These are phyloP conservation scores for Paratinospora sagittata DNA, from an alignment of 164 flowering plant species.

Conservation along the genomic window DNA sequence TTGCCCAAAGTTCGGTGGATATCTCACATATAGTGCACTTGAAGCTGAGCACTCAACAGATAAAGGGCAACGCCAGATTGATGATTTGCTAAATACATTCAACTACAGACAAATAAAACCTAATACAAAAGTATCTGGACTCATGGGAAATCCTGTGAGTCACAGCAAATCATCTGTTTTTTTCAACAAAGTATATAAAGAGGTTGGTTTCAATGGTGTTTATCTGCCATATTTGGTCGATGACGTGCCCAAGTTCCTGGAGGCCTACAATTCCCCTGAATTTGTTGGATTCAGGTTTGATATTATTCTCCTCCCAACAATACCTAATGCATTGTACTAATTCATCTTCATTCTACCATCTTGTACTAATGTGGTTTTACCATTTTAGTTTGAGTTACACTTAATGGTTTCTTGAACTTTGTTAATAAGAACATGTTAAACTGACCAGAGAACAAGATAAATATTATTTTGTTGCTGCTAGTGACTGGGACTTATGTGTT, in stretches of 20 bases:
- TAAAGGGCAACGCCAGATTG: conserved; percentile 86
- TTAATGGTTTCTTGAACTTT: neutral
- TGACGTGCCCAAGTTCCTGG: conserved; percentile 54
- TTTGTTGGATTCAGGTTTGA: conserved; percentile 90
- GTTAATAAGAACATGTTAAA: neutral
- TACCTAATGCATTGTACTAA: neutral
- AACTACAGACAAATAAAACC: conserved; percentile 62
- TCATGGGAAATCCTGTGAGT: conserved; percentile 90
- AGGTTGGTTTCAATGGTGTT: conserved; percentile 72
- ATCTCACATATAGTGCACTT: conserved; percentile 83
- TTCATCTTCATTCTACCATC: neutral
- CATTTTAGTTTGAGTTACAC: no score
- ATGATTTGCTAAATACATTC: conserved; percentile 64
- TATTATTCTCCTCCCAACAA: conserved; percentile 1
- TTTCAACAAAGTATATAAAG: conserved; percentile 67
- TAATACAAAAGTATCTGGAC: conserved; percentile 80
- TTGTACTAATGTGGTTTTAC: no score
- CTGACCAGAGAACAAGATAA: no score
- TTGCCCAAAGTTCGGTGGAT: conserved; percentile 93
- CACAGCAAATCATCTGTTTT: conserved; percentile 87
- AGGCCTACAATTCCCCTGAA: conserved; percentile 71
- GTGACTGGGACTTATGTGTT: no score
- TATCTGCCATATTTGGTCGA: conserved; percentile 83
- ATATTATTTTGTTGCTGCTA: no score
- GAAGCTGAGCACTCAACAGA: conserved; percentile 72